These are phyloP conservation scores for Limtongia smithiae DNA, from an alignment of 805 yeast genomes.

Conservation along the genomic window DNA sequence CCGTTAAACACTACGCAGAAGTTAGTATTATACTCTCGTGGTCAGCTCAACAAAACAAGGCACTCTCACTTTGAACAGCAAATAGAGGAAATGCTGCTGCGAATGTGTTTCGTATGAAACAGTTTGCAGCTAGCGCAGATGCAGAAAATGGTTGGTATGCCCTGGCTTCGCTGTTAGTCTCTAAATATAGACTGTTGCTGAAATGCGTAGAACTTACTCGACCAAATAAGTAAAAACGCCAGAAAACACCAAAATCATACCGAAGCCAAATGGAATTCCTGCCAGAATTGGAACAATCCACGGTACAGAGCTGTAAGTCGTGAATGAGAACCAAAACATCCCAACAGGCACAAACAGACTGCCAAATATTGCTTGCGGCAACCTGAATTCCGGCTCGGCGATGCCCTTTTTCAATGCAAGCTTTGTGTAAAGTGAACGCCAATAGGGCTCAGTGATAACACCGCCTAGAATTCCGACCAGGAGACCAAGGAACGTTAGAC, in stretches of 20 bases:
- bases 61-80: constrained; percentile 46
- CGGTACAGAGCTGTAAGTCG: constrained; percentile 44
- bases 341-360: constrained; percentile 47
- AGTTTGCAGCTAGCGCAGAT: constrained; percentile 77
- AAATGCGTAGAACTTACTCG: constrained; percentile 40
- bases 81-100: constrained; percentile 45
- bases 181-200: no score
- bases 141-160: constrained; percentile 53
- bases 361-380: constrained; percentile 53
- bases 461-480: constrained; percentile 51
- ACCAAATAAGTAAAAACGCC: constrained; percentile 41
- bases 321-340: constrained; percentile 52
- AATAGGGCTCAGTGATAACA: constrained; percentile 46
- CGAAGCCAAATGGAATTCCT: constrained; percentile 42
- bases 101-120: constrained; percentile 47
- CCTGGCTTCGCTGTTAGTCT: constrained; percentile 42
- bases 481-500: constrained; percentile 57
- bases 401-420: constrained; percentile 43
- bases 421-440: constrained; percentile 64
- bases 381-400: constrained; percentile 51
- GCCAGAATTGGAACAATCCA: constrained; percentile 59
- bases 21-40: no score
- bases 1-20: constrained; percentile 50
- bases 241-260: constrained; percentile 40
- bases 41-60: constrained; percentile 32